Evolutionary conservation across 306 rosid species (phyloP).

Genomic region (Cyclanthera cordifolia): DNA sequence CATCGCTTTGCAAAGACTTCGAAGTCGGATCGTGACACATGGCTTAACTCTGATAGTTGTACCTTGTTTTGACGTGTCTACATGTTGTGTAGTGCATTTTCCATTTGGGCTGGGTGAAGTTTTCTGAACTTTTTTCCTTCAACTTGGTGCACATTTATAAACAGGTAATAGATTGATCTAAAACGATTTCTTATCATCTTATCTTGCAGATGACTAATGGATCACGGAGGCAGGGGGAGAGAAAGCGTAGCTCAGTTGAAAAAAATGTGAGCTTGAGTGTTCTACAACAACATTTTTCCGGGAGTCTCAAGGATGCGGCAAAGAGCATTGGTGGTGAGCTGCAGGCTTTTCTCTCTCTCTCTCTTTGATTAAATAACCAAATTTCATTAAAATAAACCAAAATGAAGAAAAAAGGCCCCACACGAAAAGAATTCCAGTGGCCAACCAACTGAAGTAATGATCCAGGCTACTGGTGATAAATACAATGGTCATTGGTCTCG

Average conservation of each 20-base stretch:
- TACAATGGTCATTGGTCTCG: not conserved
- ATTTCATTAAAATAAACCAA: not conserved
- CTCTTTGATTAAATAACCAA: not conserved
- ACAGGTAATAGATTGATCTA: constrained; percentile 9
- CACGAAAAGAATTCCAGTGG: not conserved
- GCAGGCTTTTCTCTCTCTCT: not conserved
- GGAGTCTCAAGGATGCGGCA: constrained; percentile 93
- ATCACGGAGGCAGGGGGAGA: constrained; percentile 37
- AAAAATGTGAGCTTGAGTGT: constrained; percentile 75
- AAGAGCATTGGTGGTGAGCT: constrained; percentile 72
- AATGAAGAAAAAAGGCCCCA: not conserved
- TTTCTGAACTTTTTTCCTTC: not conserved
- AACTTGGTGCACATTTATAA: constrained; percentile 3
- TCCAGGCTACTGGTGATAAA: not conserved
- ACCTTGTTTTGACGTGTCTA: not conserved
- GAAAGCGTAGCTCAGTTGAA: constrained; percentile 47
- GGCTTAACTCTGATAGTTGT: not conserved
- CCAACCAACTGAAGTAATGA: not conserved
- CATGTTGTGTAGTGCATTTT: not conserved
- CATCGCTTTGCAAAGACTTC: too few species aligned
- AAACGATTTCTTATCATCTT: not conserved
- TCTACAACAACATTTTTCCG: constrained; percentile 80
- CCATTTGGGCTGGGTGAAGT: not conserved
- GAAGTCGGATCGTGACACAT: too few species aligned
- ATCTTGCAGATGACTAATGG: constrained; percentile 35